Base-by-base conservation (phyloP, 1,284 basidiomycete species). In the Leccinum subfulvum region DNA sequence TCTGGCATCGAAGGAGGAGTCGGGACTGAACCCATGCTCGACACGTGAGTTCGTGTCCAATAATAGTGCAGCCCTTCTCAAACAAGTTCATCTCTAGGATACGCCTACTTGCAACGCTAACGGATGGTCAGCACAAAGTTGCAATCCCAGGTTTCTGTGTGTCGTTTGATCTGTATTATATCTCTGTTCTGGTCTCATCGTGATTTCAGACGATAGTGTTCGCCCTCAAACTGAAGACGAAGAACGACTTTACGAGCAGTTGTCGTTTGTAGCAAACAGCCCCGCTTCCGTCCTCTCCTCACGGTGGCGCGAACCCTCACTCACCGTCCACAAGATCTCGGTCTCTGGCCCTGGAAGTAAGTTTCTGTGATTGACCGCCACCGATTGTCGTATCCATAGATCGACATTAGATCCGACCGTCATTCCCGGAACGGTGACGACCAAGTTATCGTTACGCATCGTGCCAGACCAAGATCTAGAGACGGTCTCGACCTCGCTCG, bases 1-100 rank as follows among this genome's bases (percentile, higher is more conserved):
- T 95, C 93, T 11, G 97, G 97, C 67, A 86, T 98, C 8, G 94
- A 98, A 69, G 97, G 97, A 44, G 97, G 97, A 28, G 90, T 87
- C 1, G 84, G 90, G 1, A 80, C 81, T 4, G 96, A 98, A 76
- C 95, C 95, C 0, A 96, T 98, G 92, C 82, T 90, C 58, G 95
- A 97, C 72, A 93, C 97, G 91, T 92, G 70, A 65, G 83, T 73
- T 44, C 56, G 23, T 57, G 16, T 56, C 57, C 7, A 1, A 44
- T 4, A 13, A 39, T 6, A n/a, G 9, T 14, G 3, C 30, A 18
- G 10, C 28, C 5, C 59, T 61, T 58, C 57, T 35, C 57, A 44
- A 62, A 66, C 61, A 65, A 60, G 60, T 63, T 44, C 57, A 51
- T 47, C 21, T 60, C 60, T 64, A 92, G 94, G 86, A 82, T 97